Conservation (phyloP, 306 rosid species). For the Quercus variabilis region DNA sequence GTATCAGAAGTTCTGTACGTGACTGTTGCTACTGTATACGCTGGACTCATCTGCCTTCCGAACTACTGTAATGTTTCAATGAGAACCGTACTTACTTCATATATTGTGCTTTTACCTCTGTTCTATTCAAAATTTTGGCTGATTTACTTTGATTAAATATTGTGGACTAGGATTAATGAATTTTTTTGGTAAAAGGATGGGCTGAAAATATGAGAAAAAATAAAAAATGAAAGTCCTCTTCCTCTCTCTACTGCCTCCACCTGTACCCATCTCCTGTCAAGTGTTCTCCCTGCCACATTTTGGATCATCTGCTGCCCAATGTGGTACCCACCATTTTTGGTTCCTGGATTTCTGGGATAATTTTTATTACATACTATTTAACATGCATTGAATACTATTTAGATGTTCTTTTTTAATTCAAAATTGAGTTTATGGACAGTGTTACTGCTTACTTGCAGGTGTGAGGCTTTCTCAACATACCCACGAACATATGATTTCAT, state of each 20-base stretch:
- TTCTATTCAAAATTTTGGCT: neutral
- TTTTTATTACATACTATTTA: neutral
- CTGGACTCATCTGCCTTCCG: neutral
- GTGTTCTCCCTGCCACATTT: too few species aligned
- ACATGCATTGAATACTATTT: neutral
- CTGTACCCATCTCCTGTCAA: too few species aligned
- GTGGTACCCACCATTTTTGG: too few species aligned
- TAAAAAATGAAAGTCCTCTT: neutral
- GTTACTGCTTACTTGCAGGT: slow-evolving; percentile 32
- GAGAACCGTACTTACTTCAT: neutral
- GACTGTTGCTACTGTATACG: neutral
- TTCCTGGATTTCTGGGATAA: neutral
- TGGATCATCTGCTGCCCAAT: too few species aligned
- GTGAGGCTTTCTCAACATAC: slow-evolving; percentile 60
- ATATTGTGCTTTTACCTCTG: neutral
- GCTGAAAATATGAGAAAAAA: neutral
- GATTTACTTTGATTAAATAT: neutral
- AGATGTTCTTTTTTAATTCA: neutral
- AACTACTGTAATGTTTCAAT: neutral
- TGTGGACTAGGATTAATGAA: neutral
- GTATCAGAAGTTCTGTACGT: neutral
- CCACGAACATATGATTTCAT: slow-evolving; percentile 58
- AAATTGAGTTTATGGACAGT: slow-evolving; percentile 1
- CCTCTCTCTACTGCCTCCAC: too few species aligned
- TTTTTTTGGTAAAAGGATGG: neutral